Conservation (phyloP, 306 rosid genomes). For the Casuarina equisetifolia region DNA sequence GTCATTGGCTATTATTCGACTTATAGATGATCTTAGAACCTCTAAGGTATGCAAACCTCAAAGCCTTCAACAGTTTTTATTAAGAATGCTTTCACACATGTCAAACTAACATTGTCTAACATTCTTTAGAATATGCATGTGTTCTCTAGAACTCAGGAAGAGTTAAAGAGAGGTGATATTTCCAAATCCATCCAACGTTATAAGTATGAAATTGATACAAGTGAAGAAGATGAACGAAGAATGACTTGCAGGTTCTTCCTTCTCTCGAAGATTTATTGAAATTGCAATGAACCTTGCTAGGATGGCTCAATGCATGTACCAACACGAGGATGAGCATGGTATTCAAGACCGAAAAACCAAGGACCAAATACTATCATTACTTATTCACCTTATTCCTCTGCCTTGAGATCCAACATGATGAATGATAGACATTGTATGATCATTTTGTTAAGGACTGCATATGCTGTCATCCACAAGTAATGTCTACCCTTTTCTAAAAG, state of each 20-base stretch:
- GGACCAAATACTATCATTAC: not conserved
- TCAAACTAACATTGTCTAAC: not conserved
- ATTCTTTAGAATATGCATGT: not conserved
- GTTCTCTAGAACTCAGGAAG: slow-evolving; percentile 1
- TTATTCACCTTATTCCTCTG: not conserved
- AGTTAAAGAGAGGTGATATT: slow-evolving; percentile 25
- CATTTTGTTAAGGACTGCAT: too few species aligned
- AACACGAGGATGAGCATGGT: slow-evolving; percentile 1
- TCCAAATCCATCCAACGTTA: slow-evolving; percentile 36
- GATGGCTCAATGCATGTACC: slow-evolving; percentile 21
- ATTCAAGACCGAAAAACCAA: not conserved
- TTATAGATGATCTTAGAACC: slow-evolving; percentile 34
- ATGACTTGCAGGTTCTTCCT: not conserved
- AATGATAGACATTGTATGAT: not conserved
- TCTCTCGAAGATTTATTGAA: slow-evolving; percentile 14
- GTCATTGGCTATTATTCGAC: slow-evolving; percentile 14
- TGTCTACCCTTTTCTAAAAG: too few species aligned
- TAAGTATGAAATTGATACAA: slow-evolving; percentile 33
- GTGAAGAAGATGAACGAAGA: slow-evolving; percentile 28
- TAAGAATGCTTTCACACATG: not conserved
- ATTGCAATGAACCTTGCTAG: slow-evolving; percentile 4
- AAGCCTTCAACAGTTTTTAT: not conserved
- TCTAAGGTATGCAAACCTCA: slow-evolving; percentile 3
- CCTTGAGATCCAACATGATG: not conserved
- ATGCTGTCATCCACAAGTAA: too few species aligned